phyloP scores from a whole-genome alignment of 2,329 filamentous ascomycete species.

The Fusarium algeriense region DNA sequence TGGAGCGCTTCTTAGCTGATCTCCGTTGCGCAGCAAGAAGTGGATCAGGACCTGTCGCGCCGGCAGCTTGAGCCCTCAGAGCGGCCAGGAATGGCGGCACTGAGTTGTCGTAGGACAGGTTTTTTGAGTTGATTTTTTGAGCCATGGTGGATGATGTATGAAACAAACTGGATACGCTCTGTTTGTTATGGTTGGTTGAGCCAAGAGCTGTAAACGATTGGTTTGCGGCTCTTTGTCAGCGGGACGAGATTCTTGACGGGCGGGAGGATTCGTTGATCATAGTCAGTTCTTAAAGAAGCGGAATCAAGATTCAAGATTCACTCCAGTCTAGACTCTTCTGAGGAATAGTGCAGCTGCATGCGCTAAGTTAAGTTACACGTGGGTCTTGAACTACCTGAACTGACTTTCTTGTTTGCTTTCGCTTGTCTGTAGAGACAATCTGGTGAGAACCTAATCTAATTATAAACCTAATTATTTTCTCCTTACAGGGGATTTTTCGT shows the following conservation, averaged over 20 bases:
- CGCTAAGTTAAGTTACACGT: slow-evolving; percentile 18
- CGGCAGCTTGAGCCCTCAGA: slow-evolving; percentile 65
- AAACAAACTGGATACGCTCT: not conserved
- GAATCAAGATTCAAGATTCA: slow-evolving; percentile 3
- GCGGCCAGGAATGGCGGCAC: slow-evolving; percentile 72
- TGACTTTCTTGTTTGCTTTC: slow-evolving; percentile 16
- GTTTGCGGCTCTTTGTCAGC: slow-evolving; percentile 34
- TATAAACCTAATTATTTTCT: slow-evolving; percentile 4
- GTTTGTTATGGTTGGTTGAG: slow-evolving; percentile 30
- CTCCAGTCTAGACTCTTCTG: slow-evolving; percentile 18
- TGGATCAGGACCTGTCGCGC: slow-evolving; percentile 64
- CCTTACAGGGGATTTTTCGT: slow-evolving; percentile 12
- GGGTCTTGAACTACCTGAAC: slow-evolving; percentile 12
- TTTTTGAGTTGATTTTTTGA: slow-evolving; percentile 76
- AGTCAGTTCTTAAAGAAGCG: slow-evolving; percentile 10
- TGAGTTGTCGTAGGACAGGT: slow-evolving; percentile 73
- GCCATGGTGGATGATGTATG: slow-evolving; percentile 53
- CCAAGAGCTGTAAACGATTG: slow-evolving; percentile 14
- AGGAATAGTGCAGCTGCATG: slow-evolving; percentile 26
- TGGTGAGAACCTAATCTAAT: slow-evolving; percentile 32
- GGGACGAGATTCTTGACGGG: slow-evolving; percentile 7
- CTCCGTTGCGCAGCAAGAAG: slow-evolving; percentile 63
- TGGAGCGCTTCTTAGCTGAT: slow-evolving; percentile 66
- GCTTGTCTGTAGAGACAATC: slow-evolving; percentile 2
- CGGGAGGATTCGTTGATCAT: slow-evolving; percentile 7